Evolutionary conservation across 495 filamentous ascomycete species (phyloP), one percentile per base, ranked within the genome.

Genomic region (Staphylotrichum tortipilum): DNA sequence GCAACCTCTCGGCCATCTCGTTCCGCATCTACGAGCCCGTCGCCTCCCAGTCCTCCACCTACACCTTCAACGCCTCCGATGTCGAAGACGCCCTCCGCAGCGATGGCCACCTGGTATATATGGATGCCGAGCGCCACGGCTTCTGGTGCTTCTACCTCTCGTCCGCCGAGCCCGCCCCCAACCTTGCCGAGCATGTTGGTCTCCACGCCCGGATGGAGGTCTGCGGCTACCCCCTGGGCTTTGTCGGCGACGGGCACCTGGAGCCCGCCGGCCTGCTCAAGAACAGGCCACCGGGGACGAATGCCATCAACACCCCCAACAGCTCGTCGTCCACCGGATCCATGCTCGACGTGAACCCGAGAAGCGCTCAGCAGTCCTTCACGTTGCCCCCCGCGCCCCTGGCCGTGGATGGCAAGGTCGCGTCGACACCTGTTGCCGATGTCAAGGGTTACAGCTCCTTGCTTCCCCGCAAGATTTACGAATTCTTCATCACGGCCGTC

Each of bases 71-170:
- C 17, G 66, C 65, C 4, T 60, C 64, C 31, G 68, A 70, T 39
- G 64, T 78, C 49, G 76, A 78, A 42, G 56, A 65, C 28, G 49
- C 59, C 15, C 64, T 77, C 51, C 68, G 72, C 50, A 71, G 65
- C 55, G 70, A 74, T 62, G 77, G 77, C 29, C 64, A 68, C 41
- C 55, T 80, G 17, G 73, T 75, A 5, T 68, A 72, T 44, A 70
- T 68, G 56, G 77, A 79, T 54, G 57, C 68, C 18, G 58, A 57
- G 5, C 59, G 70, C 48, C 68, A 66, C 39, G 72, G 74, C 3
- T 61, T 79, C 43, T 79, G 77, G 77, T 66, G 68, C 19, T 79
- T 78, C 49, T 68, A 64, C 41, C 60, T 72, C 15, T 44, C 58
- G 1, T 54, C 61, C 17, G 68, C 67, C 39, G 66, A 66, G 21